A percentile compares a stretch with the other conserved stretches of the same genome.
These are phyloP conservation scores for Malassezia japonica DNA, from an alignment of 1,284 basidiomycete species.

Conservation along the genomic window DNA sequence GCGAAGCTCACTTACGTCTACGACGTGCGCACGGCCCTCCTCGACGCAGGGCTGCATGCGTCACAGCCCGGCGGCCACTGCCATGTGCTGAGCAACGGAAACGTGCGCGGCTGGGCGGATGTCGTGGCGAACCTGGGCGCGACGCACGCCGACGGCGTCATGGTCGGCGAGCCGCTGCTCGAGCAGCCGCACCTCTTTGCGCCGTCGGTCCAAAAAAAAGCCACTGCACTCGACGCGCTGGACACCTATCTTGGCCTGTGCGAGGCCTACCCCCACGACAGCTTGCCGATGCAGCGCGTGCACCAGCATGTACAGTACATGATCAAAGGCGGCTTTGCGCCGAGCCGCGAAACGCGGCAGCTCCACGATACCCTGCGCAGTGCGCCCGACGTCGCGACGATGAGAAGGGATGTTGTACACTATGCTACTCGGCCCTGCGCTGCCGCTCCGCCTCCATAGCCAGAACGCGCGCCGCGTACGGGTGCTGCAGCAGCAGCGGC, in stretches of 20 bases:
- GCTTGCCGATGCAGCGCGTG: not conserved
- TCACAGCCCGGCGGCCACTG: constrained; percentile 48
- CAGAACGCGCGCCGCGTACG: not conserved
- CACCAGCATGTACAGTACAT: constrained; percentile 16
- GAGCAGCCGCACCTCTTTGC: constrained; percentile 55
- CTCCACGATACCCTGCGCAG: constrained; percentile 3
- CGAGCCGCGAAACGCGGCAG: constrained; percentile 8
- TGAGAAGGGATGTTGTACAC: constrained; percentile 1
- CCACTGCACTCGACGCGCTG: not conserved
- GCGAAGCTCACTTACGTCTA: constrained; percentile 60
- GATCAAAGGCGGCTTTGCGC: constrained; percentile 2
- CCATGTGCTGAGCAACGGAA: constrained; percentile 65
- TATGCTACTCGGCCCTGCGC: not conserved
- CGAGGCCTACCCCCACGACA: constrained; percentile 4
- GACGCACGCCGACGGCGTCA: constrained; percentile 63
- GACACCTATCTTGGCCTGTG: constrained; percentile 5
- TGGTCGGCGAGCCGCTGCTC: constrained; percentile 65
- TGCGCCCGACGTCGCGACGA: not conserved
- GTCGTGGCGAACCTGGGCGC: constrained; percentile 54
- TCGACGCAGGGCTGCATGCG: constrained; percentile 34
- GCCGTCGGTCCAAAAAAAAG: not conserved
- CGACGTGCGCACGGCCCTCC: constrained; percentile 51
- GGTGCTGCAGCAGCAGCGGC: constrained; percentile 11
- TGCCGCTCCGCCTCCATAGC: not conserved
- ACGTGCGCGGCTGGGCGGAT: constrained; percentile 59